Percentiles rank a stretch among this genome's conserved stretches.
phyloP scores from a whole-genome alignment of 179 eudicot species.

The Silene noctiflora region DNA sequence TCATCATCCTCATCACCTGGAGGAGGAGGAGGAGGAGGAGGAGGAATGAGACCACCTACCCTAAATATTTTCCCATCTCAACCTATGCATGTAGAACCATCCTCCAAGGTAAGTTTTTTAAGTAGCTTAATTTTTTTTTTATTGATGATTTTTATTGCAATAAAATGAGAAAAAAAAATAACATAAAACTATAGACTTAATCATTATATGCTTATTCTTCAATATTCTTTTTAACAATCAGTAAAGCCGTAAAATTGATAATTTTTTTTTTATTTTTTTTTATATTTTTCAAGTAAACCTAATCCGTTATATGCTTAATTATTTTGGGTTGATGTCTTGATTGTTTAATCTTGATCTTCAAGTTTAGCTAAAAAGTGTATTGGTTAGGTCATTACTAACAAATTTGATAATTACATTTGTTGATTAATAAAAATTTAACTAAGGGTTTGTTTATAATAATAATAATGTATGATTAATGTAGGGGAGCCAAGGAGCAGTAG shows the following conservation, averaged over 20 bases:
- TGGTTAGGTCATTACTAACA: not conserved
- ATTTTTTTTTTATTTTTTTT: no score
- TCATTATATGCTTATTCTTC: no score
- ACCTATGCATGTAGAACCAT: conserved; percentile 91
- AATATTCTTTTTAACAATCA: no score
- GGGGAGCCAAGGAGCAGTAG: not conserved
- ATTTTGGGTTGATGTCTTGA: not conserved
- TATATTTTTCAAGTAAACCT: no score
- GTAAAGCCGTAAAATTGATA: not conserved
- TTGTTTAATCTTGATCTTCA: conserved; percentile 1
- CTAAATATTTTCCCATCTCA: conserved; percentile 96
- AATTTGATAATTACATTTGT: no score
- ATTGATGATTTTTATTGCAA: no score
- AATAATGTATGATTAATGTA: not conserved
- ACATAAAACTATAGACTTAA: no score
- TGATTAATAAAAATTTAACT: no score
- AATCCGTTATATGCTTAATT: conserved; percentile 10
- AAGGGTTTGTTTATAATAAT: not conserved
- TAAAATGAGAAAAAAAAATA: no score
- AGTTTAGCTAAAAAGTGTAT: not conserved
- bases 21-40: conserved; percentile 22
- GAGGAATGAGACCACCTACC: conserved; percentile 87
- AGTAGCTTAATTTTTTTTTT: not conserved
- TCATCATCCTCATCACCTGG: conserved; percentile 23
- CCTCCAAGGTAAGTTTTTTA: conserved; percentile 41